These are phyloP conservation scores for Fusarium sororula DNA, from an alignment of 2,329 filamentous ascomycete species.

Conservation along the genomic window DNA sequence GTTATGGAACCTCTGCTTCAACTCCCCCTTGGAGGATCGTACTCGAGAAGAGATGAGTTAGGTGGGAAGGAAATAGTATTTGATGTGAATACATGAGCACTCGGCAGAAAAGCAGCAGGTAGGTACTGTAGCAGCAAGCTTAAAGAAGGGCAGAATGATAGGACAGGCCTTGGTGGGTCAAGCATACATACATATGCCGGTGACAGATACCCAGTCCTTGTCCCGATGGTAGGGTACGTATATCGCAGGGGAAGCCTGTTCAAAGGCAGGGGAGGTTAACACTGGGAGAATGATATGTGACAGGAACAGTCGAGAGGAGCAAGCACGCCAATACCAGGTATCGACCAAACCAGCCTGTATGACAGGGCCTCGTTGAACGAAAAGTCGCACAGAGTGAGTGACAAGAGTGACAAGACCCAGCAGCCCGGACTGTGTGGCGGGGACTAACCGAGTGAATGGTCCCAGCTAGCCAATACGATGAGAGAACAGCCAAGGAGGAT, in stretches of 20 bases:
- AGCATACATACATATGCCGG: conserved; percentile 35
- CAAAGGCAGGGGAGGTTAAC: not conserved
- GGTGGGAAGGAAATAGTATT: conserved; percentile 5
- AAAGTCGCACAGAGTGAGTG: not conserved
- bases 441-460: conserved; percentile 14
- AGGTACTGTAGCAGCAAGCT: conserved; percentile 1
- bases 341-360: conserved; percentile 5
- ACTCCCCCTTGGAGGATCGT: conserved; percentile 3
- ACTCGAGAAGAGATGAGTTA: conserved; percentile 16
- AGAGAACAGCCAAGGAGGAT: conserved; percentile 18
- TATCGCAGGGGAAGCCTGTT: conserved; percentile 6
- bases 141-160: conserved; percentile 1
- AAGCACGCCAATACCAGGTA: not conserved
- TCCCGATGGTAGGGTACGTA: conserved; percentile 34
- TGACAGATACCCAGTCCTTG: conserved; percentile 22
- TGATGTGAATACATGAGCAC: conserved; percentile 34
- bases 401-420: conserved; percentile 6
- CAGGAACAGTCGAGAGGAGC: conserved; percentile 1
- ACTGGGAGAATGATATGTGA: conserved; percentile 15
- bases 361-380: conserved; percentile 22
- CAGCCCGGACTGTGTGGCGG: conserved; percentile 38
- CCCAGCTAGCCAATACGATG: conserved; percentile 27
- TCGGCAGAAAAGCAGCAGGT: not conserved
- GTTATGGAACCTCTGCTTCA: conserved; percentile 8
- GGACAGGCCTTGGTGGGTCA: conserved; percentile 24